Conservation (phyloP, 75 land plant genomes). For the Cunninghamia lanceolata region DNA sequence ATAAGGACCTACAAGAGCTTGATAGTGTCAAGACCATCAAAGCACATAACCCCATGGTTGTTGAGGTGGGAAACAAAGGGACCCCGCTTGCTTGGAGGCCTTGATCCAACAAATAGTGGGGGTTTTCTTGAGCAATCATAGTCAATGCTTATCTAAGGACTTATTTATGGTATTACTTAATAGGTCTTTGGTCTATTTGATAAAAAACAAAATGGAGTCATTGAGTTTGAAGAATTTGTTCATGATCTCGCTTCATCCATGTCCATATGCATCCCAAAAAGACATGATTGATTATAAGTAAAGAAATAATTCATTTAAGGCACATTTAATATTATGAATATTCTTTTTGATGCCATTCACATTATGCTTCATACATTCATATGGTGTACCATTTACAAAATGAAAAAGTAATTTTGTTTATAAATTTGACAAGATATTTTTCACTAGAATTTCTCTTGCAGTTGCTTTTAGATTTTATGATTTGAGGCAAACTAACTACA, state of each 20-base stretch:
- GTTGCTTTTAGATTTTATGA: conserved; percentile 62
- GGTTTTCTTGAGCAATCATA: too few species aligned
- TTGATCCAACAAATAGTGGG: too few species aligned
- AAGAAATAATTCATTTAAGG: neutral
- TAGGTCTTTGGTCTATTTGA: conserved; percentile 87
- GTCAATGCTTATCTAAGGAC: neutral
- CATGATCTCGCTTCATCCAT: conserved; percentile 70
- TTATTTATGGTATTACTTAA: conserved; percentile 2
- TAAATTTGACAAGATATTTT: neutral
- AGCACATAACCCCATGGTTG: too few species aligned
- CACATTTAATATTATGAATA: neutral
- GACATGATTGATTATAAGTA: conserved; percentile 74
- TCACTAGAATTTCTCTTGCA: conserved; percentile 16
- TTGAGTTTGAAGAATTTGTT: conserved; percentile 93
- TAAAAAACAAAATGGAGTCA: conserved; percentile 66
- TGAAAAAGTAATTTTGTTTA: neutral
- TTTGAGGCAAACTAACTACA: too few species aligned
- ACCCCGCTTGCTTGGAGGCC: too few species aligned
- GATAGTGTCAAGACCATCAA: too few species aligned
- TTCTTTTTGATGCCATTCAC: neutral
- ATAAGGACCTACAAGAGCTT: too few species aligned
- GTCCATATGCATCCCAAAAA: conserved; percentile 58
- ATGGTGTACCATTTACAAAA: too few species aligned
- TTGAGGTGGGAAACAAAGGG: too few species aligned
- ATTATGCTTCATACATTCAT: neutral